Evolutionary conservation across 164 flowering plant species (phyloP).

Genomic region (Umbilicus rupestris): DNA sequence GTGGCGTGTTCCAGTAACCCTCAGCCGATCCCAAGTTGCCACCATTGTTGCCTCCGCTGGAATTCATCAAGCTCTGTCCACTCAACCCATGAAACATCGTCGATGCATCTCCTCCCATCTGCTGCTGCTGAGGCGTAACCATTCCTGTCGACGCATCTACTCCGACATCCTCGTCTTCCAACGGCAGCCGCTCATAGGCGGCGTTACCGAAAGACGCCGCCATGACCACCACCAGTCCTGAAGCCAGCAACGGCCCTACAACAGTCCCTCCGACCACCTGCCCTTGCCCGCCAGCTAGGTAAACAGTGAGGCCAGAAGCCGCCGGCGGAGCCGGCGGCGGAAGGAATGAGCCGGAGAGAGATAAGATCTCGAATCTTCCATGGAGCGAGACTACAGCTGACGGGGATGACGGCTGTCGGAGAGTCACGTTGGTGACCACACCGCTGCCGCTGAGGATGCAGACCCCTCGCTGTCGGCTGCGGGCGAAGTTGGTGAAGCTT

Average conservation of each 20-base stretch:
- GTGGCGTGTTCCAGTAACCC: conserved; percentile 1
- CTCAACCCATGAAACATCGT: neutral
- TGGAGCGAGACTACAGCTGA: conserved; percentile 64
- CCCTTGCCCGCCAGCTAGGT: conserved; percentile 83
- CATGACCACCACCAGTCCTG: conserved; percentile 85
- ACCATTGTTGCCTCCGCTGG: neutral
- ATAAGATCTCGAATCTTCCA: conserved; percentile 80
- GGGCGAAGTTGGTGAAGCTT: conserved; percentile 56
- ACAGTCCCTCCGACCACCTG: conserved; percentile 88
- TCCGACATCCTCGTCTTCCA: conserved; percentile 66
- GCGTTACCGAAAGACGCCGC: conserved; percentile 92
- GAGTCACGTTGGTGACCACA: conserved; percentile 67
- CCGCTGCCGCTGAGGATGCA: conserved; percentile 79
- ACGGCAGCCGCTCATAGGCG: conserved; percentile 77
- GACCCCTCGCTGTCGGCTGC: conserved; percentile 66
- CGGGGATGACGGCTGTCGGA: conserved; percentile 59
- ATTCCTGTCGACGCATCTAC: conserved; percentile 23
- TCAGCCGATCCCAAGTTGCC: neutral
- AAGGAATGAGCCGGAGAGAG: conserved; percentile 72
- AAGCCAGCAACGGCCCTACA: conserved; percentile 60
- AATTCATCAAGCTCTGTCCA: neutral
- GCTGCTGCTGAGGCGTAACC: conserved; percentile 14
- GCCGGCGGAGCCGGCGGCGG: conserved; percentile 93
- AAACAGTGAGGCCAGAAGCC: conserved; percentile 65
- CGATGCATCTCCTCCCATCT: neutral